Base-by-base conservation (phyloP, 2,329 filamentous ascomycete genomes). In the Paraphoma sp. region DNA sequence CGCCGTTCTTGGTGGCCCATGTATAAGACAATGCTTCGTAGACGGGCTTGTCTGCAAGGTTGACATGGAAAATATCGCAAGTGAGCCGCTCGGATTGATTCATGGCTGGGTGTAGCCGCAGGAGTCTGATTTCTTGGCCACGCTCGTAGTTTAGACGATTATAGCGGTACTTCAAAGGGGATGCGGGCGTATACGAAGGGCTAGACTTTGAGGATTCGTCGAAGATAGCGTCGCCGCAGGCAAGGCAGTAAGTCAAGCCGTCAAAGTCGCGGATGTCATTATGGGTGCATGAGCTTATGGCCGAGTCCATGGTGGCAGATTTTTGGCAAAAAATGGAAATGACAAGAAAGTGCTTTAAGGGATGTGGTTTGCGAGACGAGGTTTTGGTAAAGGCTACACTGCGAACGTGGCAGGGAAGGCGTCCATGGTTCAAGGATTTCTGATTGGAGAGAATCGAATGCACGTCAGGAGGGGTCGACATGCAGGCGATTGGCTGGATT, bases 21-120 rank as follows among this genome's bases (percentile, higher is more conserved):
- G 49, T 36, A n/a, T 51, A 51, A 8, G 49, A 45, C 14, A 51
- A 4, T 2, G 49, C 49, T 29, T 51, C 49, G 30, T 51, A 51
- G 2, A 36, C 12, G 10, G 45, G 45, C 31, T 38, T 48, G 45
- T 38, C 45, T 23, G 17, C n/a, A 23, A 38, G 8, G 10, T 48
- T 48, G 30, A 18, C 9, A 31, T 48, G 45, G 17, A 48, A 17
- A 12, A 48, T 48, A n/a, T 38, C 45, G 30, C 45, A 48, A 18
- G 9, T 17, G 9, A 48, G n/a, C 14, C 38, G 30, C 23, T 48
- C 45, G 14, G 3, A 9, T 11, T 31, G n/a, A 3, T 46, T 33
- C 10, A 36, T 10, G 8, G 23, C 45, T 9, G 45, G 45, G 6
- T 16, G n/a, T 10, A 46, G 29, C 4, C 9, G 5, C n/a, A 46